Conservation (phyloP, 352 stramenopile species). For the Phytopythium sindhum region DNA sequence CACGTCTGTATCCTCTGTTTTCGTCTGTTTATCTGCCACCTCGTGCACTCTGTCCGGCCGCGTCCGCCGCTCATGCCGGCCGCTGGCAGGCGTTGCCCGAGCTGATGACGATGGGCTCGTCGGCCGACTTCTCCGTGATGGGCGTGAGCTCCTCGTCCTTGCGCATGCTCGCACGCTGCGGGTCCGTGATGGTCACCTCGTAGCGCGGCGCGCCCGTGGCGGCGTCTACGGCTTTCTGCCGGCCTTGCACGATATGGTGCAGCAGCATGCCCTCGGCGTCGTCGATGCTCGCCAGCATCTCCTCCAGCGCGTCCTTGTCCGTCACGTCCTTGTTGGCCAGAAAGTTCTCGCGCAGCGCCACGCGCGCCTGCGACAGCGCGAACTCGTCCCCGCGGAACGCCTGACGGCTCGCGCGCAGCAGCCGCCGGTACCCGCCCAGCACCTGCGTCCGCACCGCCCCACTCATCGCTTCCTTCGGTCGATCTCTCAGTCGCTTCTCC, state of each 20-base stretch:
- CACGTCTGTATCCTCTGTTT: not conserved
- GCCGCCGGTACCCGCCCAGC: conserved; percentile 68
- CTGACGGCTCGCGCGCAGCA: conserved; percentile 68
- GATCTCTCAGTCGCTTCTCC: not conserved
- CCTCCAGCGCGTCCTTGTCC: conserved; percentile 45
- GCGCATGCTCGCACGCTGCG: conserved; percentile 69
- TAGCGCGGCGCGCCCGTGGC: conserved; percentile 35
- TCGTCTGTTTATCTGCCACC: not conserved
- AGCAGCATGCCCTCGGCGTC: conserved; percentile 82
- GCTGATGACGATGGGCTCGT: conserved; percentile 73
- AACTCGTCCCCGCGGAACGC: conserved; percentile 72
- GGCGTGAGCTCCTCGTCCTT: conserved; percentile 83
- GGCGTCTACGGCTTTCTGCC: conserved; percentile 39
- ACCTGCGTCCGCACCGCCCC: conserved; percentile 53
- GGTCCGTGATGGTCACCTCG: conserved; percentile 77
- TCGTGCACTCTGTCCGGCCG: not conserved
- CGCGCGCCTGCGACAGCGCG: conserved; percentile 53
- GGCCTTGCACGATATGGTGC: conserved; percentile 83
- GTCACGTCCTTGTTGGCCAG: conserved; percentile 50
- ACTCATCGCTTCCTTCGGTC: not conserved
- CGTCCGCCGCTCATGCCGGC: conserved; percentile 19
- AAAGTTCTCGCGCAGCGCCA: conserved; percentile 71
- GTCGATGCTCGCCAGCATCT: conserved; percentile 71
- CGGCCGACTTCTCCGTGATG: conserved; percentile 70
- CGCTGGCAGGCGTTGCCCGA: conserved; percentile 78